These are phyloP conservation scores for Barnettozyma siamensis DNA, from an alignment of 805 yeast species.

Conservation along the genomic window DNA sequence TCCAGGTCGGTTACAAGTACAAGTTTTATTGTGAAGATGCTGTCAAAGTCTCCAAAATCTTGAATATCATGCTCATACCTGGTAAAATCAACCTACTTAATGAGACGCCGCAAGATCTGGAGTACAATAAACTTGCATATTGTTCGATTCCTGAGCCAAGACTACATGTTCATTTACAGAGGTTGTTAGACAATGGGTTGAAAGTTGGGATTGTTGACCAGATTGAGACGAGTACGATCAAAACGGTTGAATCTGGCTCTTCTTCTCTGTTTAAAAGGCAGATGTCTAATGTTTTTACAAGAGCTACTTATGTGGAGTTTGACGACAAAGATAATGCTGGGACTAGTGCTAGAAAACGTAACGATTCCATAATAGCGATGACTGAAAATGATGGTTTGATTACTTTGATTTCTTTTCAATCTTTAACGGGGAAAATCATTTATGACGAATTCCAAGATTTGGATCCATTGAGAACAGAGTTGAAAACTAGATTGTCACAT, in stretches of 20 bases:
- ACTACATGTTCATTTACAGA: constrained; percentile 68
- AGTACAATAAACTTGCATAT: constrained; percentile 63
- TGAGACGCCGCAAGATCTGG: constrained; percentile 41
- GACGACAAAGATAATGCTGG: constrained; percentile 28
- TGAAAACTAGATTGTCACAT: constrained; percentile 71
- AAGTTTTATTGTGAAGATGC: constrained; percentile 88
- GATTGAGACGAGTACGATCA: constrained; percentile 72
- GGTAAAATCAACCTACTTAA: constrained; percentile 56
- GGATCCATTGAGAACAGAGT: constrained; percentile 44
- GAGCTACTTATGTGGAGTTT: constrained; percentile 76
- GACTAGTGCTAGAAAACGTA: constrained; percentile 25
- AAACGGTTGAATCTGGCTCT: constrained; percentile 44
- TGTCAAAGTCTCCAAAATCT: constrained; percentile 51
- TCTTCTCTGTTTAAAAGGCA: constrained; percentile 59
- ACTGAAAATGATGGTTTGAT: constrained; percentile 27
- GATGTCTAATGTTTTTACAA: constrained; percentile 68
- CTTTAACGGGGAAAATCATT: constrained; percentile 68
- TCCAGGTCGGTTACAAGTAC: constrained; percentile 91
- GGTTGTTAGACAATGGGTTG: constrained; percentile 63
- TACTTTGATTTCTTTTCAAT: constrained; percentile 59
- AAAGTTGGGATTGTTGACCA: constrained; percentile 89
- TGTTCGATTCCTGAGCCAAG: constrained; percentile 80
- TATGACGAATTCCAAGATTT: constrained; percentile 65
- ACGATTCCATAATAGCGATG: constrained; percentile 44
- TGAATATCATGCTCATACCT: constrained; percentile 67